Evolutionary conservation across 129 eudicot genomes (phyloP).

Genomic region (Pseudognaphalium luteoalbum): DNA sequence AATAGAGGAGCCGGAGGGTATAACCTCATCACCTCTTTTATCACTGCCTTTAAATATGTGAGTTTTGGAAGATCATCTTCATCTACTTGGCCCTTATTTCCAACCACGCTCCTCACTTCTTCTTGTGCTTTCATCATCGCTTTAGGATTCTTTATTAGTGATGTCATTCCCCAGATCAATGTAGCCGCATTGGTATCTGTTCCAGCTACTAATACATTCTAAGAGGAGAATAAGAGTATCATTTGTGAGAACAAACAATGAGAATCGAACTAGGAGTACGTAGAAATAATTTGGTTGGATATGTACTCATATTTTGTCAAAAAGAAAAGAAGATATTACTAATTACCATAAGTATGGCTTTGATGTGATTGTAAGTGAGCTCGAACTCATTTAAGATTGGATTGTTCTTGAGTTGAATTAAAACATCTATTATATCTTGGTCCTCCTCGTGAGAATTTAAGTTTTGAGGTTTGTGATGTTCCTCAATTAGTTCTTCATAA

Average conservation of each 20-base stretch:
- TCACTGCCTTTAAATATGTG: slow-evolving; percentile 36
- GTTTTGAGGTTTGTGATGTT: slow-evolving; percentile 31
- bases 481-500: slow-evolving; percentile 31
- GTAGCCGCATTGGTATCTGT: slow-evolving; percentile 4
- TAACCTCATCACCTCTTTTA: slow-evolving; percentile 36
- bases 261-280: no score
- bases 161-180: no score
- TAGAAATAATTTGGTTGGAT: no score
- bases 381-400: slow-evolving; percentile 9
- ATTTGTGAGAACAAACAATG: no score
- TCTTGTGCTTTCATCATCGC: slow-evolving; percentile 1
- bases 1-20: slow-evolving; percentile 35
- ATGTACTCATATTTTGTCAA: no score
- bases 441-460: slow-evolving; percentile 17
- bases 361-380: slow-evolving; percentile 40
- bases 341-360: slow-evolving; percentile 37
- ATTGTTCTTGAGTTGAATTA: slow-evolving; percentile 29
- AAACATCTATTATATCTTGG: slow-evolving; percentile 34
- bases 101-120: slow-evolving; percentile 29
- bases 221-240: background rate
- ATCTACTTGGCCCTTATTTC: slow-evolving; percentile 24
- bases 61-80: slow-evolving; percentile 35
- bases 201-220: slow-evolving; percentile 24
- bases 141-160: no score
- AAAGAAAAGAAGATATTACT: background rate